Base-by-base conservation (phyloP, 2,329 filamentous ascomycete genomes). In the Lizonia empirigonia region DNA sequence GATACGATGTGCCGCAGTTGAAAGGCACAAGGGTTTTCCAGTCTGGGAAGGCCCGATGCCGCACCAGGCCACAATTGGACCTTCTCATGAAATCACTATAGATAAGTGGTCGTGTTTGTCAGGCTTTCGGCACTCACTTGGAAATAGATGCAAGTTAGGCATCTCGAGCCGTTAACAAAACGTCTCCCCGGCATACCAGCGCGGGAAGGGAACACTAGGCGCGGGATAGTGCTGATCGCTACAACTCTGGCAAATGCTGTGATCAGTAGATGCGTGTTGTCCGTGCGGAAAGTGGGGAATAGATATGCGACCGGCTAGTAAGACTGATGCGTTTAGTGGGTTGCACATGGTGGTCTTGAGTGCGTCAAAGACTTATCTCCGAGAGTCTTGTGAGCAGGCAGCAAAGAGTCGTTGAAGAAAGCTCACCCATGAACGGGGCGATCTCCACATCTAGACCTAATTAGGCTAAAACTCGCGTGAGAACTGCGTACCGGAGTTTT, bases 401-500 rank as follows among this genome's bases (percentile, higher is more conserved):
- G 19, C 47, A 49, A 24, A 30, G 59, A 44, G 33, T 38, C 48
- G 40, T 57, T 35, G 37, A 56, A 55, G 56, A 56, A 63, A 64
- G 59, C 56, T 60, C 50, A 49, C 30, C 35, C 47, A 57, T 44
- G 49, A 47, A 52, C 53, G 35, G 30, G 44, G 33, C 57, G 54
- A 66, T 56, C 62, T 56, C 32, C 30, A 48, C 24, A 20, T 12
- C 62, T 61, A 65, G 40, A 30, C 49, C 33, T 1, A 12, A 40
- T 53, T 30, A 2, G 34, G 57, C 5, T 18, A 56, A 56, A 50
- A 41, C 18, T 52, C n/a, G 24, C 34, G 19, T 53, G 16, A 27
- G 12, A 5, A 40, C 39, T 36, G 48, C 44, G 50, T 50, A n/a
- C 40, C 67, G 65, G 66, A 67, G 26, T 50, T 58, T 46, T 40